phyloP scores from a whole-genome alignment of 371 early-diverging fungal species.

The Capillidium heterosporum region DNA sequence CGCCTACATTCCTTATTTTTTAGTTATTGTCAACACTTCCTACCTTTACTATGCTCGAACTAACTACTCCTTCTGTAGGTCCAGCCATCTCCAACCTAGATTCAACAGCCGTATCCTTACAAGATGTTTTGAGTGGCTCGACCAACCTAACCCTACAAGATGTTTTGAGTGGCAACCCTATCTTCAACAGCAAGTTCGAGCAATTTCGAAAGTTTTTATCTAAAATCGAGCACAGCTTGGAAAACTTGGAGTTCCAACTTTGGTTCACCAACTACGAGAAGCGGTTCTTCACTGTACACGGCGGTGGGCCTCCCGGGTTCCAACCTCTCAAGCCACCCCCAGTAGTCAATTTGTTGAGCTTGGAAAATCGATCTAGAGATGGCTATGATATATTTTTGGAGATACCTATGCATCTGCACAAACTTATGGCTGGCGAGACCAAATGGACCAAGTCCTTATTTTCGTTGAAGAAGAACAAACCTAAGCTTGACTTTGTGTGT shows the following conservation, averaged over 20 bases:
- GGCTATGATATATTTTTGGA: conserved; percentile 2
- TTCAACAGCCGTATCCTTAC: no score
- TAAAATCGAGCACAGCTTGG: neutral
- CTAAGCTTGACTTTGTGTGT: neutral
- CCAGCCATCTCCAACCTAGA: no score
- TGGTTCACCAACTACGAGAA: conserved; percentile 4
- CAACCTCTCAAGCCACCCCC: conserved; percentile 1
- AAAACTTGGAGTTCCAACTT: conserved; percentile 1
- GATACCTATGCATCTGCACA: neutral
- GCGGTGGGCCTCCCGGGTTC: neutral
- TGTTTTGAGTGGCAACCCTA: neutral
- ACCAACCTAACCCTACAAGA: neutral
- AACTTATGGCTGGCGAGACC: neutral
- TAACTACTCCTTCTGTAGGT: no score
- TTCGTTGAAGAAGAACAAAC: neutral
- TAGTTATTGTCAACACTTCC: no score
- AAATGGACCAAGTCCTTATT: neutral
- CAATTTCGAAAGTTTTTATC: conserved; percentile 4
- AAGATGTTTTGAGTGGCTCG: neutral
- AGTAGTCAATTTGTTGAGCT: neutral
- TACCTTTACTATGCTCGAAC: no score
- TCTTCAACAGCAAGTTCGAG: neutral
- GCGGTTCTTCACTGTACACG: neutral
- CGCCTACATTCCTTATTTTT: no score
- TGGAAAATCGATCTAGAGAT: neutral